Percentiles rank a stretch among this genome's conserved stretches.
phyloP scores from a whole-genome alignment of 164 flowering plant species.

The Dillenia suffruticosa region DNA sequence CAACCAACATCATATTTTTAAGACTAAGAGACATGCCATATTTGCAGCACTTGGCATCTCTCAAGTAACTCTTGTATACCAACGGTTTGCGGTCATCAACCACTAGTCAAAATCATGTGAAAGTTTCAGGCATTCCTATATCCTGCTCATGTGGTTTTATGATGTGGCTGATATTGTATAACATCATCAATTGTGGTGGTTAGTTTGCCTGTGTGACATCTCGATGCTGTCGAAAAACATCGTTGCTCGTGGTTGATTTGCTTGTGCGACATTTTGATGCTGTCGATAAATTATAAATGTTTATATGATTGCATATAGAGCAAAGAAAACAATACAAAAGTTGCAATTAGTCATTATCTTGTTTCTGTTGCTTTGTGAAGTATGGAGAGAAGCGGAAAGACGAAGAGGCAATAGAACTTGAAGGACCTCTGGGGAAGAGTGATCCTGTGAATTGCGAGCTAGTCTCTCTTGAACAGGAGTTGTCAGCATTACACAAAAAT shows the following conservation, averaged over 20 bases:
- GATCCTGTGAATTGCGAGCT: slow-evolving; percentile 71
- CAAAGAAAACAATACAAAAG: neutral
- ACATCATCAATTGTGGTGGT: too few relatives aligned
- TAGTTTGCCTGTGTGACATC: neutral
- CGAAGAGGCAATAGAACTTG: slow-evolving; percentile 91
- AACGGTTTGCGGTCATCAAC: too few relatives aligned
- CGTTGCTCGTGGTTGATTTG: too few relatives aligned
- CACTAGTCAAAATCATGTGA: too few relatives aligned
- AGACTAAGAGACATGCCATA: too few relatives aligned
- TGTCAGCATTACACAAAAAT: slow-evolving; percentile 58
- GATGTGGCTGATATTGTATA: too few relatives aligned
- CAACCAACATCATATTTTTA: too few relatives aligned
- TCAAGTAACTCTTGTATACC: too few relatives aligned
- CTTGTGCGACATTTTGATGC: neutral
- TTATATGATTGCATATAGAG: neutral
- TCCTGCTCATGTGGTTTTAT: too few relatives aligned
- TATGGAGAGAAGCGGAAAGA: slow-evolving; percentile 98
- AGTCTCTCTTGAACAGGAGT: slow-evolving; percentile 70
- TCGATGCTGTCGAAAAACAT: neutral
- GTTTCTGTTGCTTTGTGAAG: slow-evolving; percentile 33
- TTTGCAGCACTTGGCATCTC: too few relatives aligned
- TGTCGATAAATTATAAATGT: neutral
- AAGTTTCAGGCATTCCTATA: too few relatives aligned
- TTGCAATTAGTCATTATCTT: neutral
- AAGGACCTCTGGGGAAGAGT: slow-evolving; percentile 82